Evolutionary conservation across 169 alveolate species (phyloP).

Genomic region (Cryptosporidium meleagridis): DNA sequence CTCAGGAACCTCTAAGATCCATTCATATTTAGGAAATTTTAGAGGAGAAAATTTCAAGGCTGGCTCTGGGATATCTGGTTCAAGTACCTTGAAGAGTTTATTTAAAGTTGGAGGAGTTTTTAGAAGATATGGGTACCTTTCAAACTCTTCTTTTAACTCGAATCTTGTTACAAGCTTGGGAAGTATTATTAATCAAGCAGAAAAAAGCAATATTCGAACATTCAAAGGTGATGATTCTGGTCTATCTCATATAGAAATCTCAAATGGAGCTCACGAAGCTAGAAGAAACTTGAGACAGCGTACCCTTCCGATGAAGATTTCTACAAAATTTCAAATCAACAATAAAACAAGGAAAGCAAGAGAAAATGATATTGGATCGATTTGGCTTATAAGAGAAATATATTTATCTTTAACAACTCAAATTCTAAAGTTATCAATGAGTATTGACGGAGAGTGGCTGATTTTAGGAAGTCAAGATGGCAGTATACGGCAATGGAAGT

Average conservation of each 20-base stretch:
- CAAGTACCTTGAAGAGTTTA: constrained; percentile 8
- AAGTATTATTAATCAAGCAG: background rate
- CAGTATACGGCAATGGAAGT: constrained; percentile 44
- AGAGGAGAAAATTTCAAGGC: background rate
- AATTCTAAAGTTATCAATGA: constrained; percentile 44
- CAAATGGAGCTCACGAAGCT: constrained; percentile 14
- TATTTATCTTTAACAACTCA: constrained; percentile 35
- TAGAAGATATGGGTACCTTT: background rate
- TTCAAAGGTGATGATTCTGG: background rate
- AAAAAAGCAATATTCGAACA: background rate
- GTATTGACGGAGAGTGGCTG: constrained; percentile 62
- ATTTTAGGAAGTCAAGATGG: constrained; percentile 71
- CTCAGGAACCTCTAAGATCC: constrained; percentile 20
- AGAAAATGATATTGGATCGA: constrained; percentile 38
- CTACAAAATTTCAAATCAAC: constrained; percentile 39
- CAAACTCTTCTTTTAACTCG: constrained; percentile 38
- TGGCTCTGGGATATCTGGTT: background rate
- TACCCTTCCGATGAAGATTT: constrained; percentile 37
- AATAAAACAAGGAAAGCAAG: constrained; percentile 25
- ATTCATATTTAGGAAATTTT: background rate
- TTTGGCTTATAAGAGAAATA: constrained; percentile 61
- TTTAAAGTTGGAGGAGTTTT: constrained; percentile 31
- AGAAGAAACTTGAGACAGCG: constrained; percentile 50
- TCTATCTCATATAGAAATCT: background rate
- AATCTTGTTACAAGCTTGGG: constrained; percentile 40